These are phyloP conservation scores for Lipomyces starkeyi DNA, from an alignment of 805 yeast genomes.

Conservation along the genomic window DNA sequence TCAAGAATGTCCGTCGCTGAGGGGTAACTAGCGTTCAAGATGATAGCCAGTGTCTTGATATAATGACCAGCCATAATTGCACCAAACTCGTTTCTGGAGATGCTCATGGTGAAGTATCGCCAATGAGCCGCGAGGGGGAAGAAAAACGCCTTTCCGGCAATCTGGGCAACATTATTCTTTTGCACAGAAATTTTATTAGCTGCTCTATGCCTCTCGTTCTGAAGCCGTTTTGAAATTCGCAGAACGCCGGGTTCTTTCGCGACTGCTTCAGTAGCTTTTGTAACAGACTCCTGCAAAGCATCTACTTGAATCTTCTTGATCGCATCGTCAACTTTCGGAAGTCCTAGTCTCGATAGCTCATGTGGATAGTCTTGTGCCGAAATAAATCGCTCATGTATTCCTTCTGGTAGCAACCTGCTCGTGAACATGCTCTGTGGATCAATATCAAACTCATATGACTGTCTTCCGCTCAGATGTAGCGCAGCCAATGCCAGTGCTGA, in stretches of 20 bases:
- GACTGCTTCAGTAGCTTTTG: constrained; percentile 38
- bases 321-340: constrained; percentile 23
- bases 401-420: constrained; percentile 54
- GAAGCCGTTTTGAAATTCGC: constrained; percentile 43
- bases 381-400: constrained; percentile 54
- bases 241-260: constrained; percentile 43
- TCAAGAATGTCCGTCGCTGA: constrained; percentile 56
- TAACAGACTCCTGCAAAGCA: constrained; percentile 38
- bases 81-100: constrained; percentile 58
- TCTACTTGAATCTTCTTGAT: constrained; percentile 38
- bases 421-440: constrained; percentile 43
- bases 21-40: constrained; percentile 65
- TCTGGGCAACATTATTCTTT: constrained; percentile 50
- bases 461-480: constrained; percentile 56
- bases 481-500: constrained; percentile 74
- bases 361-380: constrained; percentile 35
- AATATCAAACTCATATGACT: constrained; percentile 14
- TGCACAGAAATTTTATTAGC: constrained; percentile 22
- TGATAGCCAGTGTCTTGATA: constrained; percentile 61
- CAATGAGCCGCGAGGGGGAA: constrained; percentile 60
- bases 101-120: constrained; percentile 53
- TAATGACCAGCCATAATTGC: constrained; percentile 62
- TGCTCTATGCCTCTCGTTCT: constrained; percentile 24
- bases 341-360: constrained; percentile 11
- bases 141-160: constrained; percentile 55